Evolutionary conservation across 2,329 filamentous ascomycete species (phyloP).

Genomic region (Diaporthe ampelina): DNA sequence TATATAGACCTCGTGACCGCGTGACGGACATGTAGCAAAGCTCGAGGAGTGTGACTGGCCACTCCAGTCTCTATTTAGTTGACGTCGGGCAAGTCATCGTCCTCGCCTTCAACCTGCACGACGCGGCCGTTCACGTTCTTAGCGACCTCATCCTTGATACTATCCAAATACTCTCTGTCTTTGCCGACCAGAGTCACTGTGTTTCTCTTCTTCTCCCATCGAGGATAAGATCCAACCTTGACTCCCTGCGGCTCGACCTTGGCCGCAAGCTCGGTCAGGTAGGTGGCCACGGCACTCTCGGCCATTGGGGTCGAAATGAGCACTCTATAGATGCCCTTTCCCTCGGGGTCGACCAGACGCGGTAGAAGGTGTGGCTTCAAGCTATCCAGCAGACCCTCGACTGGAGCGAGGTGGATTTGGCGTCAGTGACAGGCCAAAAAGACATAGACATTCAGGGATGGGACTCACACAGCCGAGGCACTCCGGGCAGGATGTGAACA

Average conservation of each 20-base stretch:
- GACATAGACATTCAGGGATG: background rate
- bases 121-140: constrained; percentile 80
- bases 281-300: constrained; percentile 88
- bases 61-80: background rate
- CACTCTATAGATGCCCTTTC: constrained; percentile 83
- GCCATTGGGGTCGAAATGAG: constrained; percentile 89
- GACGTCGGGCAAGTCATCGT: constrained; percentile 61
- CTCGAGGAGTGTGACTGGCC: background rate
- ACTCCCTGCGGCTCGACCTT: constrained; percentile 82
- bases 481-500: constrained; percentile 91
- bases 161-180: constrained; percentile 84
- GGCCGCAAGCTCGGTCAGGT: constrained; percentile 83
- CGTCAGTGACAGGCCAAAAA: background rate
- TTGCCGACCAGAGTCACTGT: constrained; percentile 88
- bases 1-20: no score
- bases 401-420: constrained; percentile 49
- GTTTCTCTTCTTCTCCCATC: constrained; percentile 90
- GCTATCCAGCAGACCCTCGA: constrained; percentile 82
- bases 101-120: constrained; percentile 79
- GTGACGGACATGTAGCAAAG: no score
- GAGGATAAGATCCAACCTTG: constrained; percentile 95
- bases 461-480: constrained; percentile 80
- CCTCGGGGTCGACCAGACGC: constrained; percentile 82
- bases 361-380: constrained; percentile 79
- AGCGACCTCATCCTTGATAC: constrained; percentile 82